Evolutionary conservation across 495 filamentous ascomycete genomes (phyloP), one percentile per base, ranked within the genome.

Genomic region (Cairneyella variabilis): DNA sequence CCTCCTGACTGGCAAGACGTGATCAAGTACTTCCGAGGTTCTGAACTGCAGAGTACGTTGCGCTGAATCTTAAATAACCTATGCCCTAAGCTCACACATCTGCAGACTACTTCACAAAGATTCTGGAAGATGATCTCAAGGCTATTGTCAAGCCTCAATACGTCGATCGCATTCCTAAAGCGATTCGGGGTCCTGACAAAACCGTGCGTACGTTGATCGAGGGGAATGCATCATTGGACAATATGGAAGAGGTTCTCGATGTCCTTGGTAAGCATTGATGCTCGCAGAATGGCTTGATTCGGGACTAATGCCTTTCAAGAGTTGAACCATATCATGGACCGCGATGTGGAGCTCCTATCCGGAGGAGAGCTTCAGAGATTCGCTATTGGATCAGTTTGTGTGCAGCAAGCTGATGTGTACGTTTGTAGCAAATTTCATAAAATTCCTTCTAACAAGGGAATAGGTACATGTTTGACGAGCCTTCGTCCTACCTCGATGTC

Each of bases 1-100:
- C 91, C 92, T 1, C 95, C 93, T 3, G 93, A 98, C 67, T 98
- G 93, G 93, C 91, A 97, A 70, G 95, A 97, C 71, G 95, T 97
- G 45, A 76, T 98, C 72, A 95, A 91, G 71, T 89, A 97, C 70
- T 98, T 96, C 80, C 83, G 93, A 67, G 93, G 93, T 46, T 97
- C 92, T 26, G 95, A 98, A 67, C 69, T 98, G 62, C 93, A 98
- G 72, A 98, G 90, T 93, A 73, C 66, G 83, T 46, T 21, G 14
- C 3, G 6, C 27, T 34, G 48, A 25, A 3, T 3, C 26, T 10
- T 44, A 27, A 22, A 14, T 30, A 9, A 20, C 18, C 2, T 44
- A 21, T 30, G 47, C 14, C 38, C 14, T 38, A 26, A 55, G 67
- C 38, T 67, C 47, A 34, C 23, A 16, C 11, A 8, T 12, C 9